These are phyloP conservation scores for Acarospora socialis DNA, from an alignment of 2,329 filamentous ascomycete species.

Conservation along the genomic window DNA sequence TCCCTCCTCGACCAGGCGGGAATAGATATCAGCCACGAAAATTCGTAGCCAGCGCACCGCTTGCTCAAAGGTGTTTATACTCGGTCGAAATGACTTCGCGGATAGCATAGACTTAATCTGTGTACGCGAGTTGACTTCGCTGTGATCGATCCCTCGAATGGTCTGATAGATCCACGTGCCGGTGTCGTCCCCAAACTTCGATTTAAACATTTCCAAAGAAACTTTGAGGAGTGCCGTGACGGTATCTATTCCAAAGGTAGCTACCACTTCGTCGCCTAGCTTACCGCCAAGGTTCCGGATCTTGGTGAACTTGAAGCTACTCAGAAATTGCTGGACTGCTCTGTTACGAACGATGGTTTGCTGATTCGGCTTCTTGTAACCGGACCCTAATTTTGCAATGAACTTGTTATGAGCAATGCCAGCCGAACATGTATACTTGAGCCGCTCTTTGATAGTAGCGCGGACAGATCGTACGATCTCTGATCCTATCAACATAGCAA, in stretches of 20 bases:
- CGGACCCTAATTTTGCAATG: conserved; percentile 84
- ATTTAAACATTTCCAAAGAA: conserved; percentile 60
- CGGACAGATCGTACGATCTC: conserved; percentile 75
- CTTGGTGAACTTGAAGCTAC: conserved; percentile 82
- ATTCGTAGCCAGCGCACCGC: conserved; percentile 77
- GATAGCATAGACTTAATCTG: conserved; percentile 97
- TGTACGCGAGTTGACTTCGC: conserved; percentile 78
- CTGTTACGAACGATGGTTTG: conserved; percentile 89
- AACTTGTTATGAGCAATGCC: conserved; percentile 88
- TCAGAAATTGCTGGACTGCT: conserved; percentile 64
- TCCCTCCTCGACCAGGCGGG: conserved; percentile 78
- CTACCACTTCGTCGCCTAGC: conserved; percentile 70
- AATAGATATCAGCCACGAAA: conserved; percentile 82
- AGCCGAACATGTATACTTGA: conserved; percentile 84
- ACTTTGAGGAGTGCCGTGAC: conserved; percentile 62
- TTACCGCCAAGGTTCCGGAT: conserved; percentile 93
- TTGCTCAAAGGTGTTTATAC: conserved; percentile 64
- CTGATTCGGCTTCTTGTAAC: conserved; percentile 80
- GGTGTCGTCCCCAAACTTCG: conserved; percentile 67
- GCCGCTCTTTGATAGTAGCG: conserved; percentile 47
- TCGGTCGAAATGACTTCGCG: conserved; percentile 84
- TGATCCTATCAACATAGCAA: conserved; percentile 71
- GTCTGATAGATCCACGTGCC: conserved; percentile 74
- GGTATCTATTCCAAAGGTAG: conserved; percentile 66
- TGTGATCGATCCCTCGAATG: conserved; percentile 71